Base-by-base conservation (phyloP, 2,329 filamentous ascomycete genomes). In the Thelonectria discophora region DNA sequence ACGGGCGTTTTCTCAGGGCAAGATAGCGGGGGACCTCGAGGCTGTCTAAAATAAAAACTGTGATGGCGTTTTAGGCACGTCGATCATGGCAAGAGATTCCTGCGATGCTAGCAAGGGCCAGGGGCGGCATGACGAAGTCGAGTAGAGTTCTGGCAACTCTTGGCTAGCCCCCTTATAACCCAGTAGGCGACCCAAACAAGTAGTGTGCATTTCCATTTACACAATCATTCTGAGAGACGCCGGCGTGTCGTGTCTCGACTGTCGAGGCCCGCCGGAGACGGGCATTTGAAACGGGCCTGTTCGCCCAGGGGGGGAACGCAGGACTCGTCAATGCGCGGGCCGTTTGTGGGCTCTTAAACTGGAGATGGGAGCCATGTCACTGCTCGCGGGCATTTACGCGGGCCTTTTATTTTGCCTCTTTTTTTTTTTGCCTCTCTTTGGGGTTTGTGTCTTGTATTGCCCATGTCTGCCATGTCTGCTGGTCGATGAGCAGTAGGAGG, bases 251-350 rank as follows among this genome's bases (percentile, higher is more conserved):
- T 67, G 66, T 65, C 68, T 67, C 54, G 65, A 54, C 46, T 55
- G 54, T 63, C 55, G 49, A 59, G 48, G 58, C 62, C 58, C 42
- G 63, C 62, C 69, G 71, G 69, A 71, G 69, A 71, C 69, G 57
- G 64, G 32, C 45, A 70, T 51, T 40, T 71, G 69, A 71, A 71
- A 71, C 69, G 61, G 55, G 62, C 62, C 43, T 64, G 61, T 59
- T 65, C 52, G 24, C 24, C 64, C 57, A 60, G 64, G 60, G 58
- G 40, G 46, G 50, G 54, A 42, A 30, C n/a, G 24, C 18, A 27
- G 32, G 13, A 50, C 55, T 65, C 55, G 68, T 70, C 58, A 65
- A 65, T 65, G 63, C 60, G 63, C 56, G 60, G 51, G 48, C 54
- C 56, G 58, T 55, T 53, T 58, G 58, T 52, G 58, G 58, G 52